These are phyloP conservation scores for Cyclotella sp. DNA, from an alignment of 108 stramenopile species.

Conservation along the genomic window DNA sequence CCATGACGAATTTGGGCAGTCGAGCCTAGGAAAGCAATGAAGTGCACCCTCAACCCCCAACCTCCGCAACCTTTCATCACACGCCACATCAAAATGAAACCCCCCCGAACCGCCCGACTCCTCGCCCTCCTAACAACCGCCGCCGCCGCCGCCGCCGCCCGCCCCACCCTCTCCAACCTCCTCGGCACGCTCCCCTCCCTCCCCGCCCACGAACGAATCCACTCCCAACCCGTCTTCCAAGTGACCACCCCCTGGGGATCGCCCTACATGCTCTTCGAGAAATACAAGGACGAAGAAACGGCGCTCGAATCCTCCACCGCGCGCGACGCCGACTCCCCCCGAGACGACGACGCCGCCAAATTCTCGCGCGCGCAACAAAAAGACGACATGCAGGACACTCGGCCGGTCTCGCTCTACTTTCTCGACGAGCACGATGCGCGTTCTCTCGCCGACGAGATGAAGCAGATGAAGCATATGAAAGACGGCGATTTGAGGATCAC, in stretches of 20 bases:
- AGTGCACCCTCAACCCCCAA: too few relatives aligned
- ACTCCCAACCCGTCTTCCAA: conserved; percentile 82
- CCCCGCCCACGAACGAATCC: conserved; percentile 76
- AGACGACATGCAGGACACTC: conserved; percentile 61
- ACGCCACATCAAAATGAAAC: neutral
- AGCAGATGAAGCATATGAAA: conserved; percentile 82
- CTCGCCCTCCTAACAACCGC: conserved; percentile 12
- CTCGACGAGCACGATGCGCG: conserved; percentile 86
- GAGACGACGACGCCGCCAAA: conserved; percentile 38
- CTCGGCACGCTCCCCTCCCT: conserved; percentile 41
- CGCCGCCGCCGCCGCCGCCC: neutral
- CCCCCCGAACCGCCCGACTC: neutral
- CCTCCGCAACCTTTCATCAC: too few relatives aligned
- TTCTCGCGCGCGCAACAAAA: conserved; percentile 56
- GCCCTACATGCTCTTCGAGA: conserved; percentile 87
- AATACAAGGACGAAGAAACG: conserved; percentile 55
- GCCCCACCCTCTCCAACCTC: conserved; percentile 45
- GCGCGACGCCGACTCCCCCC: conserved; percentile 22
- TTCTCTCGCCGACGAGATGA: conserved; percentile 74
- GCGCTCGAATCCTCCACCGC: conserved; percentile 29
- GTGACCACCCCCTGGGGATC: conserved; percentile 87
- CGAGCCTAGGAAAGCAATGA: too few relatives aligned
- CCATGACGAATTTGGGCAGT: too few relatives aligned
- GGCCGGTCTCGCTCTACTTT: conserved; percentile 74
- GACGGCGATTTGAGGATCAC: conserved; percentile 74